These are phyloP conservation scores for Apiospora hydei DNA, from an alignment of 2,329 filamentous ascomycete species.

Conservation along the genomic window DNA sequence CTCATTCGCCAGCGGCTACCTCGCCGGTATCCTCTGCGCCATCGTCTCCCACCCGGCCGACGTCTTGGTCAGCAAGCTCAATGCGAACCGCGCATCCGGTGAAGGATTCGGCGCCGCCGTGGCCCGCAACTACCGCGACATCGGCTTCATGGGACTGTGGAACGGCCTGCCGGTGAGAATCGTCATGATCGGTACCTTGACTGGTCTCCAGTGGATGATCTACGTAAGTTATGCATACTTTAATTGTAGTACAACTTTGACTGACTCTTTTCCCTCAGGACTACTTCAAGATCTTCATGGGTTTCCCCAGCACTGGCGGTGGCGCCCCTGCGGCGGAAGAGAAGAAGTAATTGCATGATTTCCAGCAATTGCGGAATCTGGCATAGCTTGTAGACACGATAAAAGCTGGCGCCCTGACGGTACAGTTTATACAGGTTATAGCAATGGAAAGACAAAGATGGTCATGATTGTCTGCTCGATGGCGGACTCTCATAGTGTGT, in stretches of 20 bases:
- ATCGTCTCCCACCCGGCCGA: slow-evolving; percentile 82
- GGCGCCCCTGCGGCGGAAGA: slow-evolving; percentile 54
- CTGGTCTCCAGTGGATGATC: slow-evolving; percentile 92
- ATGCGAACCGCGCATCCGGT: slow-evolving; percentile 76
- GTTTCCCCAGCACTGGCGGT: slow-evolving; percentile 83
- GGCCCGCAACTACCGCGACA: slow-evolving; percentile 82
- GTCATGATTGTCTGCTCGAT: background rate
- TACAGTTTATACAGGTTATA: background rate
- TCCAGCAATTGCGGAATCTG: background rate
- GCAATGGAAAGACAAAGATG: background rate
- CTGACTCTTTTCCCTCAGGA: slow-evolving; percentile 56
- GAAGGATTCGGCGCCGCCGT: slow-evolving; percentile 82
- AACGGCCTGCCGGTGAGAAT: slow-evolving; percentile 86
- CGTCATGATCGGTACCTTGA: slow-evolving; percentile 86
- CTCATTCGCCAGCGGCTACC: slow-evolving; percentile 82
- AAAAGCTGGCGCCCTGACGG: background rate
- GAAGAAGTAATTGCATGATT: slow-evolving; percentile 39
- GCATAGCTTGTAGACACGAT: background rate
- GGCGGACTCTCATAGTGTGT: background rate
- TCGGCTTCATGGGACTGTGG: slow-evolving; percentile 89
- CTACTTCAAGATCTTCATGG: slow-evolving; percentile 91
- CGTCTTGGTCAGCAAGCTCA: slow-evolving; percentile 93
- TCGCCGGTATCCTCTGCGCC: slow-evolving; percentile 88
- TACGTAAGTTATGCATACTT: slow-evolving; percentile 62
- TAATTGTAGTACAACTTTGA: background rate